Conservation (phyloP, 2,329 filamentous ascomycete genomes). For the Aspergillus aculeatinus region DNA sequence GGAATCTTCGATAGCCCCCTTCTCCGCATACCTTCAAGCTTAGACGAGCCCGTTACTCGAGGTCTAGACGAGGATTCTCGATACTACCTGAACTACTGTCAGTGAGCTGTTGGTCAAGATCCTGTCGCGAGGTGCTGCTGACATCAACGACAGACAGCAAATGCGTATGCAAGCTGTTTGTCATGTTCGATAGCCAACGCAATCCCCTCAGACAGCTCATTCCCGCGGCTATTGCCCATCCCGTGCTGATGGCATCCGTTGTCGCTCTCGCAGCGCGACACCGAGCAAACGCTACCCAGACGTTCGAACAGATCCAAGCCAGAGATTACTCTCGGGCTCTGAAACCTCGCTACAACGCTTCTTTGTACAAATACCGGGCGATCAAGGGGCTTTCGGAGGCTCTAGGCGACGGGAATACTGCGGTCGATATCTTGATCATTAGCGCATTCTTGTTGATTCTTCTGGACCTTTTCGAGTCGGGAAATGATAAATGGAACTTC, state of each 20-base stretch:
- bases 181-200: constrained; percentile 33
- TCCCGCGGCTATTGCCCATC: constrained; percentile 26
- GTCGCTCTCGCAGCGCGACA: constrained; percentile 35
- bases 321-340: background rate
- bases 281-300: constrained; percentile 26
- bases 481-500: constrained; percentile 18
- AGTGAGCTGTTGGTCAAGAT: constrained; percentile 3
- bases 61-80: constrained; percentile 22
- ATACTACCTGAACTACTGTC: constrained; percentile 37
- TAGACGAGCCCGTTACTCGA: constrained; percentile 19
- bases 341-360: constrained; percentile 19
- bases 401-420: constrained; percentile 2
- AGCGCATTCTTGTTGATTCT: constrained; percentile 22
- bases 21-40: background rate
- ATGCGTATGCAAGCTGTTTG: constrained; percentile 32
- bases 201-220: constrained; percentile 35
- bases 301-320: constrained; percentile 20
- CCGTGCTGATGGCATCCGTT: constrained; percentile 28
- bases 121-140: background rate
- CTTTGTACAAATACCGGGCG: constrained; percentile 23
- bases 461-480: constrained; percentile 21
- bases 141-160: constrained; percentile 26
- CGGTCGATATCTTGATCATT: constrained; percentile 13
- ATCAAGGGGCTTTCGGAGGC: constrained; percentile 17
- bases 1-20: background rate